phyloP scores from a whole-genome alignment of 495 filamentous ascomycete species.

The Aspergillus leporis region DNA sequence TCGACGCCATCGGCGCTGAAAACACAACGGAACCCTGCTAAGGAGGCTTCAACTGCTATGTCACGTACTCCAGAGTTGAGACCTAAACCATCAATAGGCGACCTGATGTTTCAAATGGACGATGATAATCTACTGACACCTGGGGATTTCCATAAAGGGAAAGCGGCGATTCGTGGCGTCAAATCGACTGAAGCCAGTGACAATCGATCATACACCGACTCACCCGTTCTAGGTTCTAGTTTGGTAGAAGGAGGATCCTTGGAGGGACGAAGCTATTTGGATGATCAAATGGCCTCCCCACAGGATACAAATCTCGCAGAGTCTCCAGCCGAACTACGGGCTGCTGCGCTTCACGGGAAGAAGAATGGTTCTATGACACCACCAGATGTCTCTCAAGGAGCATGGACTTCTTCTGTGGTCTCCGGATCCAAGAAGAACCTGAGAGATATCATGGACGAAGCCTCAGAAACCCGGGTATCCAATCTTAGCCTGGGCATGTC shows the following conservation, averaged over 20 bases:
- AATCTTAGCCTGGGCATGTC: conserved; percentile 71
- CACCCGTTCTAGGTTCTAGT: conserved; percentile 32
- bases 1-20: conserved; percentile 57
- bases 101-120: conserved; percentile 94
- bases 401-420: conserved; percentile 63
- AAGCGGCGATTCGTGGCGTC: conserved; percentile 27
- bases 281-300: conserved; percentile 38
- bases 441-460: conserved; percentile 81
- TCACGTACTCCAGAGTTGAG: conserved; percentile 58
- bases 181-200: conserved; percentile 18
- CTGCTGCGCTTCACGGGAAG: conserved; percentile 24
- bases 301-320: conserved; percentile 21
- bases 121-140: conserved; percentile 57
- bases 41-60: conserved; percentile 42
- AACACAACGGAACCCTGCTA: conserved; percentile 46
- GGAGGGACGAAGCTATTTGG: conserved; percentile 30
- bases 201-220: conserved; percentile 27
- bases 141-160: conserved; percentile 32
- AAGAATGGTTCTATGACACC: conserved; percentile 22
- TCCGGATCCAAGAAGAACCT: conserved; percentile 68
- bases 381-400: conserved; percentile 27
- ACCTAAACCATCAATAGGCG: conserved; percentile 62
- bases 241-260: conserved; percentile 32
- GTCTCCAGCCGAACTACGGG: conserved; percentile 34
- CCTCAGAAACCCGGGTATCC: conserved; percentile 62